A percentile compares a stretch with the other conserved stretches of the same genome.
Conservation (phyloP, 306 rosid species). For the Bauhinia variegata region DNA sequence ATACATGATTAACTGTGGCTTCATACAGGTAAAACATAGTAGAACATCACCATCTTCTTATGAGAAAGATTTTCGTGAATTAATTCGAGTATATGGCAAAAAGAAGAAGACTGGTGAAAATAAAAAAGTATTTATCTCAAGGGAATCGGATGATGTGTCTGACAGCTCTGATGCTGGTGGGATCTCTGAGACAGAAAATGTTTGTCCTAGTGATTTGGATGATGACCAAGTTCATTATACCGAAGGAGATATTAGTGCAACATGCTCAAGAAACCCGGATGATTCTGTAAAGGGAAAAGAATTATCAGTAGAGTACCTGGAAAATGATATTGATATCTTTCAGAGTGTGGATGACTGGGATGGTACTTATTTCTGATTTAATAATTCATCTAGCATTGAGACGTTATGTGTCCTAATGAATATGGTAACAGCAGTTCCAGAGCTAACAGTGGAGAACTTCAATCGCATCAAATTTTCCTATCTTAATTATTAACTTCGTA, state of each 20-base stretch:
- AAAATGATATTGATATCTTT: constrained; percentile 71
- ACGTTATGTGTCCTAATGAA: constrained; percentile 14
- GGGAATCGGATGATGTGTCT: constrained; percentile 44
- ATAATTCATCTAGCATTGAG: not conserved
- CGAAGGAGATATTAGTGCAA: constrained; percentile 40
- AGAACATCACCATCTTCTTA: constrained; percentile 70
- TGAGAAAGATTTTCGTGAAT: constrained; percentile 64
- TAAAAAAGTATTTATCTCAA: constrained; percentile 41
- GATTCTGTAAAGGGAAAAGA: constrained; percentile 54
- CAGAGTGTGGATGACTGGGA: constrained; percentile 78
- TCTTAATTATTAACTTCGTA: not conserved
- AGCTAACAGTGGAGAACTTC: constrained; percentile 9
- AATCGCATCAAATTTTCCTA: constrained; percentile 2
- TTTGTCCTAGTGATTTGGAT: constrained; percentile 46
- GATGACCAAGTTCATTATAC: constrained; percentile 45
- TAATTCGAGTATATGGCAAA: constrained; percentile 58
- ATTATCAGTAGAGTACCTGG: constrained; percentile 79
- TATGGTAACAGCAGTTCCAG: constrained; percentile 15
- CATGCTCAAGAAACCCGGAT: constrained; percentile 40
- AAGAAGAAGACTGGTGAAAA: constrained; percentile 47
- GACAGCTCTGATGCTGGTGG: constrained; percentile 38
- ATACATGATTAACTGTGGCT: constrained; percentile 24
- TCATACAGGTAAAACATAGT: constrained; percentile 76
- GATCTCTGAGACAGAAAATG: constrained; percentile 47
- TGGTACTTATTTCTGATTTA: constrained; percentile 53